Evolutionary conservation across 2,329 filamentous ascomycete species (phyloP).

Genomic region (Claviceps paspali): DNA sequence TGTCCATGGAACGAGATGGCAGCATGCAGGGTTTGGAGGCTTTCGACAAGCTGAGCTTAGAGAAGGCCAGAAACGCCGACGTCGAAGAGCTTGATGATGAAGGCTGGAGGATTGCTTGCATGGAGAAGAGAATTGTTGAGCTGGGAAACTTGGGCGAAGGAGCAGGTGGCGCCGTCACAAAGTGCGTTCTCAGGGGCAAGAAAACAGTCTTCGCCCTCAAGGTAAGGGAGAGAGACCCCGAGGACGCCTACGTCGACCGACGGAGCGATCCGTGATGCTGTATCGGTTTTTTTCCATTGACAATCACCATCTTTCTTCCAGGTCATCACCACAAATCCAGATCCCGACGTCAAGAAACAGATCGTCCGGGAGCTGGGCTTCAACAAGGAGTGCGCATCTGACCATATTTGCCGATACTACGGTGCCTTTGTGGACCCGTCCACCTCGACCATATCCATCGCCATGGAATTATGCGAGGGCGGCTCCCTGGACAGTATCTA

Average conservation of each 20-base stretch:
- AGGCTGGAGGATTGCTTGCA: slow-evolving; percentile 84
- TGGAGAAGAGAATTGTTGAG: slow-evolving; percentile 76
- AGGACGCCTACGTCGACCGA: not conserved
- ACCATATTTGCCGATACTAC: slow-evolving; percentile 95
- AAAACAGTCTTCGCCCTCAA: slow-evolving; percentile 95
- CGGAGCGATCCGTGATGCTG: not conserved
- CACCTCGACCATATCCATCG: slow-evolving; percentile 94
- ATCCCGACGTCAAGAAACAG: slow-evolving; percentile 96
- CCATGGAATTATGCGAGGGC: slow-evolving; percentile 98
- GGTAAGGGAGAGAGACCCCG: slow-evolving; percentile 31
- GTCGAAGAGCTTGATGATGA: slow-evolving; percentile 92
- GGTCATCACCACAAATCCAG: slow-evolving; percentile 97
- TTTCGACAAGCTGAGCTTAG: slow-evolving; percentile 66
- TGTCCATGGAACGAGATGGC: slow-evolving; percentile 67
- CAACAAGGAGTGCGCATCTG: slow-evolving; percentile 92
- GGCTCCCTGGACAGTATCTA: slow-evolving; percentile 95
- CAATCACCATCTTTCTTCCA: slow-evolving; percentile 26
- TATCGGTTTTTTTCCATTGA: slow-evolving; percentile 9
- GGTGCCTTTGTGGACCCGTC: slow-evolving; percentile 91
- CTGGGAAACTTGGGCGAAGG: slow-evolving; percentile 85
- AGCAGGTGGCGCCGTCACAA: slow-evolving; percentile 87
- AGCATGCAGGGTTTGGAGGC: slow-evolving; percentile 64
- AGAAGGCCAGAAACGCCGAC: slow-evolving; percentile 71
- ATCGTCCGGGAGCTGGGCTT: slow-evolving; percentile 92
- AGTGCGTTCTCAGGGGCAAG: slow-evolving; percentile 74